A percentile compares a stretch with the other conserved stretches of the same genome.
Evolutionary conservation across 768 basidiomycete species (phyloP).

Genomic region (Auriscalpium orientale): DNA sequence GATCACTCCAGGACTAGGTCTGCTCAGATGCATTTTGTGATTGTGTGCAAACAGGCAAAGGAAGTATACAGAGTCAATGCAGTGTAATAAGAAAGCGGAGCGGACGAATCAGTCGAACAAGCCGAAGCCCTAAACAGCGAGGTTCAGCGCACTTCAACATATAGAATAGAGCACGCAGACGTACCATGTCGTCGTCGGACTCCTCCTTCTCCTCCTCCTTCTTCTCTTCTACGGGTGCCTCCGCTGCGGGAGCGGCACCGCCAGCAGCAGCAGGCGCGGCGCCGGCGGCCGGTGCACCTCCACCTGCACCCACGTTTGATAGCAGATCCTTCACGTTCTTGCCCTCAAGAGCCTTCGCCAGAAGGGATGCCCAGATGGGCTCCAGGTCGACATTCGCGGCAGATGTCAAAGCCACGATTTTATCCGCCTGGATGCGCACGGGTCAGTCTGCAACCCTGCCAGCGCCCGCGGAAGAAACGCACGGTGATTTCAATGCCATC

Average conservation of each 20-base stretch:
- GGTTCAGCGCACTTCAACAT: not conserved
- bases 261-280: constrained; percentile 45
- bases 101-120: constrained; percentile 72
- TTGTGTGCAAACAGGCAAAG: no score
- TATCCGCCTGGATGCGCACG: constrained; percentile 63
- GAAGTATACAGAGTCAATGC: no score
- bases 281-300: constrained; percentile 71
- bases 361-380: constrained; percentile 95
- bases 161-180: constrained; percentile 17
- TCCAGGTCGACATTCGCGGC: constrained; percentile 86
- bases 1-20: no score
- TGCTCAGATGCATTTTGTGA: no score
- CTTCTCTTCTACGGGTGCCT: constrained; percentile 69
- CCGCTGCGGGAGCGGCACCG: constrained; percentile 53
- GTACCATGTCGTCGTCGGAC: constrained; percentile 85
- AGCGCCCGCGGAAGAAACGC: constrained; percentile 27
- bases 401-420: constrained; percentile 76
- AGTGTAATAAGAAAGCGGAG: not conserved
- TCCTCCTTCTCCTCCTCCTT: constrained; percentile 85
- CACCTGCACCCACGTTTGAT: constrained; percentile 90
- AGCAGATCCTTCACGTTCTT: constrained; percentile 96
- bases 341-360: constrained; percentile 96
- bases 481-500: constrained; percentile 97
- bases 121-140: constrained; percentile 75
- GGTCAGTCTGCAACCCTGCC: not conserved